Conservation (phyloP, 192 early-diverging fungal genomes). For the Helicostylum pulchrum region DNA sequence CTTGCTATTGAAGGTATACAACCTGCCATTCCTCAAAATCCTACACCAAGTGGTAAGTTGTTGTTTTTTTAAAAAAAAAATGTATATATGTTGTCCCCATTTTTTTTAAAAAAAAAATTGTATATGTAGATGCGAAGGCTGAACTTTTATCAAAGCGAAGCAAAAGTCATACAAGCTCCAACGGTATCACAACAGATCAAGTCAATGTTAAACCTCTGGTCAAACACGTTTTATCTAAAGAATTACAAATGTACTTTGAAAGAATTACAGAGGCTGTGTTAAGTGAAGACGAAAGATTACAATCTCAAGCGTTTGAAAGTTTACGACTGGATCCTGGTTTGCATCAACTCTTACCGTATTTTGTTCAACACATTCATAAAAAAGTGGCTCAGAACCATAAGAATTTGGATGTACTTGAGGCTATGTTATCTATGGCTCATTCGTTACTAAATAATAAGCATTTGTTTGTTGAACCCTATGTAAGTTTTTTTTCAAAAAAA, state of each 20-base stretch:
- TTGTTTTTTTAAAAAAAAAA: background rate
- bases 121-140: slow-evolving; percentile 45
- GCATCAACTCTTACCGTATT: slow-evolving; percentile 92
- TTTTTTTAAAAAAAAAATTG: background rate
- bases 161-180: slow-evolving; percentile 27
- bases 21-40: slow-evolving; percentile 95
- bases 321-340: slow-evolving; percentile 88
- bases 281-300: slow-evolving; percentile 62
- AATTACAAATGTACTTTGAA: slow-evolving; percentile 93
- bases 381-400: slow-evolving; percentile 80
- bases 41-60: slow-evolving; percentile 60
- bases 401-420: slow-evolving; percentile 63
- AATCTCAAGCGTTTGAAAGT: slow-evolving; percentile 76
- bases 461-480: slow-evolving; percentile 92
- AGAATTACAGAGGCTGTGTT: slow-evolving; percentile 79
- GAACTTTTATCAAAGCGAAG: slow-evolving; percentile 48
- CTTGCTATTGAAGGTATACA: slow-evolving; percentile 99
- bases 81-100: background rate
- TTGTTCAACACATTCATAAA: slow-evolving; percentile 88
- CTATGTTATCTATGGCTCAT: slow-evolving; percentile 78
- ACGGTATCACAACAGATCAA: slow-evolving; percentile 29
- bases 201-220: slow-evolving; percentile 71
- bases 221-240: slow-evolving; percentile 88
- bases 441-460: slow-evolving; percentile 84
- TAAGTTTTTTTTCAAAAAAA: slow-evolving; percentile 38